These are phyloP conservation scores for Neonectria hederae DNA, from an alignment of 2,329 filamentous ascomycete species.

Conservation along the genomic window DNA sequence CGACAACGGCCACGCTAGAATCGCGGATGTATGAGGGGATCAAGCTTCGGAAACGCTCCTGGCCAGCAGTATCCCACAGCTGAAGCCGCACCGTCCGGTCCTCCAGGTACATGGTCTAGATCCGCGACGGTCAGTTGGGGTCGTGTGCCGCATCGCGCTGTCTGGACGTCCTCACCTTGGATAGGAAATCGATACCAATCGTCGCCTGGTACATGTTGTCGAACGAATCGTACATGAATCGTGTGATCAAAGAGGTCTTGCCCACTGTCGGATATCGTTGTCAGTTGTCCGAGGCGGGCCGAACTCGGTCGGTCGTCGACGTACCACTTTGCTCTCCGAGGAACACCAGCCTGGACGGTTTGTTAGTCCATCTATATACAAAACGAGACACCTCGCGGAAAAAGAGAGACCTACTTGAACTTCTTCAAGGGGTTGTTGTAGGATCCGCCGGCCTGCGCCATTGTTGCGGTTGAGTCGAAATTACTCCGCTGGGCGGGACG, in stretches of 20 bases:
- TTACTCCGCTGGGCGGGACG: constrained; percentile 28
- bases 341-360: constrained; percentile 81
- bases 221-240: constrained; percentile 99
- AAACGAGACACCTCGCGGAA: neutral
- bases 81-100: constrained; percentile 97
- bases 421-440: constrained; percentile 99
- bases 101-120: constrained; percentile 96
- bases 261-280: constrained; percentile 70
- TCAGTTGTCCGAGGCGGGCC: constrained; percentile 39
- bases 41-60: constrained; percentile 95
- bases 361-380: constrained; percentile 36
- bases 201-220: constrained; percentile 99
- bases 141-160: constrained; percentile 19
- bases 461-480: constrained; percentile 55
- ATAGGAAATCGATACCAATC: constrained; percentile 98
- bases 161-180: constrained; percentile 72
- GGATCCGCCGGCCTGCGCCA: constrained; percentile 84
- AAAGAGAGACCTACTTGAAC: constrained; percentile 80
- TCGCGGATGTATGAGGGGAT: constrained; percentile 99
- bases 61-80: constrained; percentile 97
- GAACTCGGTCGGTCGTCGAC: constrained; percentile 44
- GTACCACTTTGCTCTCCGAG: constrained; percentile 98
- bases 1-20: constrained; percentile 96
- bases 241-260: constrained; percentile 97
- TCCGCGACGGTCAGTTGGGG: constrained; percentile 28